A percentile compares a stretch with the other conserved stretches of the same genome.
These are phyloP conservation scores for Quercus phellos DNA, from an alignment of 331 rosid genomes.

Conservation along the genomic window DNA sequence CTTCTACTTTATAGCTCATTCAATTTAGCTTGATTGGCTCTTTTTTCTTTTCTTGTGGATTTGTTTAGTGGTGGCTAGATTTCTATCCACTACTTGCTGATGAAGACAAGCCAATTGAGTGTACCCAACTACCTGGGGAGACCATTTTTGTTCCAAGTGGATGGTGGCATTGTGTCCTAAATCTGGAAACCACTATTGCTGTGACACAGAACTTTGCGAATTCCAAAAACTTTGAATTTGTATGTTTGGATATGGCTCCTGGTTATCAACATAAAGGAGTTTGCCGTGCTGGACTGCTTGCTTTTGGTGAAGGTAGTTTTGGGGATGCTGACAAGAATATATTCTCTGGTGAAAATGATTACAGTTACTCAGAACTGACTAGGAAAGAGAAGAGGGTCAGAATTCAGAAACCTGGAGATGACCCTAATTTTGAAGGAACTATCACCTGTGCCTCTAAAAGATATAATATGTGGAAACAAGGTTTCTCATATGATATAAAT, in stretches of 20 bases:
- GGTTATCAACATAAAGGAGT: constrained; percentile 96
- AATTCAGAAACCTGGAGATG: constrained; percentile 49
- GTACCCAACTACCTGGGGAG: constrained; percentile 96
- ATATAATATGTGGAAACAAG: constrained; percentile 56
- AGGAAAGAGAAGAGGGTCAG: constrained; percentile 72
- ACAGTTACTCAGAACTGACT: constrained; percentile 35
- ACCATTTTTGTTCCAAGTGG: constrained; percentile 97
- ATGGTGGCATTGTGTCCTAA: constrained; percentile 99
- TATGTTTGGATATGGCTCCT: constrained; percentile 98
- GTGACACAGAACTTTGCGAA: constrained; percentile 93
- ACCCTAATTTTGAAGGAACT: constrained; percentile 24
- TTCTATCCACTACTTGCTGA: constrained; percentile 96
- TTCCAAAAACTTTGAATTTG: constrained; percentile 82
- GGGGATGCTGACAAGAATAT: constrained; percentile 40
- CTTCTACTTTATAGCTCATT: background rate
- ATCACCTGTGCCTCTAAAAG: constrained; percentile 36
- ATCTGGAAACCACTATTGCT: constrained; percentile 89
- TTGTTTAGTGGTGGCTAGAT: constrained; percentile 97
- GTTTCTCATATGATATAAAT: constrained; percentile 73
- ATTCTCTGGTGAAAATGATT: constrained; percentile 23
- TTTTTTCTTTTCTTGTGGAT: constrained; percentile 10
- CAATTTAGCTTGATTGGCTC: background rate
- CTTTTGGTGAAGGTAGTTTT: constrained; percentile 55
- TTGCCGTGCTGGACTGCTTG: constrained; percentile 95
- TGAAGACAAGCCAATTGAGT: constrained; percentile 96